Conservation (phyloP, 2,329 filamentous ascomycete genomes). For the Nemania serpens region DNA sequence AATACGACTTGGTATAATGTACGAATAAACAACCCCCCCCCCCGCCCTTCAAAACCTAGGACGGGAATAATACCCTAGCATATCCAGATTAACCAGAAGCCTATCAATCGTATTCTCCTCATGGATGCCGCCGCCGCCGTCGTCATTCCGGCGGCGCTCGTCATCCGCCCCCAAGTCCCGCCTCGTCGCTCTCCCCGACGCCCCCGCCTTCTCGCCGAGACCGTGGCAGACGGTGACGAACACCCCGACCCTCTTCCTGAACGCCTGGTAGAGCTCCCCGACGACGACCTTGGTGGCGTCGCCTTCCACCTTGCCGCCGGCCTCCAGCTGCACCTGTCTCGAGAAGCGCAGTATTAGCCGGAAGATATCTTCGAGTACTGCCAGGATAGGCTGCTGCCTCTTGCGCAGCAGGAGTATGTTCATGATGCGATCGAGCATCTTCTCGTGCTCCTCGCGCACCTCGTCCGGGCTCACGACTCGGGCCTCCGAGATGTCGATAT, state of each 20-base stretch:
- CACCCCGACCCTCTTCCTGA: constrained; percentile 72
- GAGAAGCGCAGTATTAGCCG: constrained; percentile 72
- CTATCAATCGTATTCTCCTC: constrained; percentile 68
- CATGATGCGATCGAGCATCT: constrained; percentile 75
- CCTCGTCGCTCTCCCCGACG: constrained; percentile 42
- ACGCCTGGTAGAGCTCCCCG: constrained; percentile 62
- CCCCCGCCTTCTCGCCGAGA: constrained; percentile 66
- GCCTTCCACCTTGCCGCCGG: constrained; percentile 42
- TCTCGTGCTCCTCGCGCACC: constrained; percentile 72
- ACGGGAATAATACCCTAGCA: constrained; percentile 67
- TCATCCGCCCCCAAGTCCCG: constrained; percentile 38
- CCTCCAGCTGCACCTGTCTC: constrained; percentile 51
- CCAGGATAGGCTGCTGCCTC: constrained; percentile 73
- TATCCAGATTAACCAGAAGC: constrained; percentile 71
- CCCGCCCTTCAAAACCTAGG: constrained; percentile 32
- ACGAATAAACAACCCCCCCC: constrained; percentile 26
- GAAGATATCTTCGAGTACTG: constrained; percentile 78
- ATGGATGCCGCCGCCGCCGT: constrained; percentile 42
- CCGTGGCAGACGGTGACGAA: constrained; percentile 76
- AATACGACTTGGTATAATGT: no score
- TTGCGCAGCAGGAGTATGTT: constrained; percentile 74
- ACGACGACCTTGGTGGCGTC: constrained; percentile 37
- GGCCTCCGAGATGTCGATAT: constrained; percentile 31
- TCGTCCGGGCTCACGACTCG: constrained; percentile 63
- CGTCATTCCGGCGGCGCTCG: no score